phyloP scores from a whole-genome alignment of 2,329 filamentous ascomycete species.

The Paraphoma chrysanthemicola region DNA sequence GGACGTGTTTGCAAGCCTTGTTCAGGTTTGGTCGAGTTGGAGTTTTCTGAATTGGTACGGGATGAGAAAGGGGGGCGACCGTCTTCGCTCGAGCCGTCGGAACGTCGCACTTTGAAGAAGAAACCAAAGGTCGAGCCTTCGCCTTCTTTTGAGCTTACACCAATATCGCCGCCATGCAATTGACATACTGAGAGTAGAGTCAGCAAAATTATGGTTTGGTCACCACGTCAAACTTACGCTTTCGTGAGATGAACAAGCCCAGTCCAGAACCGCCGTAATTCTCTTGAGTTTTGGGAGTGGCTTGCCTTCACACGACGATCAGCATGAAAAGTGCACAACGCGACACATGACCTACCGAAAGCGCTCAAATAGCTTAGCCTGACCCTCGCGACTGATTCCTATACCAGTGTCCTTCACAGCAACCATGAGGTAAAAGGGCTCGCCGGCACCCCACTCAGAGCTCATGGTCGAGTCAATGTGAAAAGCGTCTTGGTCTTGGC shows the following conservation, averaged over 20 bases:
- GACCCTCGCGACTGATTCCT: conserved; percentile 50
- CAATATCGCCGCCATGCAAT: conserved; percentile 48
- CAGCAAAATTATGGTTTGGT: neutral
- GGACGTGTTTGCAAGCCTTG: conserved; percentile 27
- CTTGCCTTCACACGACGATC: conserved; percentile 29
- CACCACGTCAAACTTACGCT: conserved; percentile 26
- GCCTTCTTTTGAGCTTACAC: conserved; percentile 43
- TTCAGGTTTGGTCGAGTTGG: conserved; percentile 7
- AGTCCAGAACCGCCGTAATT: conserved; percentile 52
- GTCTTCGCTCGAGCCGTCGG: conserved; percentile 25
- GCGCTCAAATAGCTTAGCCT: conserved; percentile 52
- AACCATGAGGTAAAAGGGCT: conserved; percentile 52
- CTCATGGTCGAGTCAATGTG: conserved; percentile 51
- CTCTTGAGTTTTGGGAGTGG: conserved; percentile 49
- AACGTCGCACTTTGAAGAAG: conserved; percentile 45
- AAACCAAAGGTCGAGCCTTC: conserved; percentile 48
- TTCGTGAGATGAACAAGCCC: conserved; percentile 48
- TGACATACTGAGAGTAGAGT: conserved; percentile 36
- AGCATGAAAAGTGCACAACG: neutral
- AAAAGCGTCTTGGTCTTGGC: conserved; percentile 41
- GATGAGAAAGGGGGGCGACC: conserved; percentile 33
- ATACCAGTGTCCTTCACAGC: conserved; percentile 54
- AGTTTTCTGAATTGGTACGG: conserved; percentile 32
- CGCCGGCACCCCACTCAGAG: conserved; percentile 51
- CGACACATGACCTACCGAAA: conserved; percentile 41